Percentiles rank a stretch among this genome's conserved stretches.
Conservation (phyloP, 1,139 yeast genomes). For the Petasospora rhodanensis region DNA sequence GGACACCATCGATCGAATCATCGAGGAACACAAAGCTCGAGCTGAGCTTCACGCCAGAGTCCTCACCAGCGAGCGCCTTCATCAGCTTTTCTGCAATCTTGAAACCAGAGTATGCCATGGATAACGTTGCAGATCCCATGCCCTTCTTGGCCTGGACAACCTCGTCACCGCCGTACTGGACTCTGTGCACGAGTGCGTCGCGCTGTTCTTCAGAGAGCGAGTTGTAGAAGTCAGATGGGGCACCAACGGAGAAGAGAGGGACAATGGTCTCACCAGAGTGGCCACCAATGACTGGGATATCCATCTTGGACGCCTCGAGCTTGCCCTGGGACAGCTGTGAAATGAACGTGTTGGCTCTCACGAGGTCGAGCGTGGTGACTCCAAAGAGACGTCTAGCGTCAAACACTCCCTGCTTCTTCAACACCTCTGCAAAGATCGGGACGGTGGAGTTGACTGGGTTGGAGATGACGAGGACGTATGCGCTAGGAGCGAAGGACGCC, state of each 20-base stretch:
- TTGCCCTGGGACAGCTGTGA: slow-evolving; percentile 43
- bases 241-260: slow-evolving; percentile 68
- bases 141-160: slow-evolving; percentile 95
- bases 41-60: slow-evolving; percentile 34
- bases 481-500: slow-evolving; percentile 69
- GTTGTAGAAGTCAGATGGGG: slow-evolving; percentile 46
- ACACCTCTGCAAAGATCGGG: slow-evolving; percentile 85
- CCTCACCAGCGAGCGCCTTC: slow-evolving; percentile 50
- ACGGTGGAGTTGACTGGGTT: slow-evolving; percentile 97
- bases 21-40: slow-evolving; percentile 43
- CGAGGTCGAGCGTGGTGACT: slow-evolving; percentile 87
- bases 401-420: slow-evolving; percentile 69
- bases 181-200: slow-evolving; percentile 75
- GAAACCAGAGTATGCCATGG: slow-evolving; percentile 96
- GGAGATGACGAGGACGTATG: slow-evolving; percentile 75
- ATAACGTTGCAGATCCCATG: slow-evolving; percentile 88
- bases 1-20: slow-evolving; percentile 38
- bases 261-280: slow-evolving; percentile 96
- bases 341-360: slow-evolving; percentile 83
- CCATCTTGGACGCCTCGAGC: slow-evolving; percentile 50
- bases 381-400: slow-evolving; percentile 83
- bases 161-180: slow-evolving; percentile 97
- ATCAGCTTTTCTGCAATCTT: slow-evolving; percentile 63
- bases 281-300: slow-evolving; percentile 89
- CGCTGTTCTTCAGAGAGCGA: slow-evolving; percentile 48